Evolutionary conservation across 2,329 filamentous ascomycete species (phyloP).

Genomic region (Paecilomyces niveus): DNA sequence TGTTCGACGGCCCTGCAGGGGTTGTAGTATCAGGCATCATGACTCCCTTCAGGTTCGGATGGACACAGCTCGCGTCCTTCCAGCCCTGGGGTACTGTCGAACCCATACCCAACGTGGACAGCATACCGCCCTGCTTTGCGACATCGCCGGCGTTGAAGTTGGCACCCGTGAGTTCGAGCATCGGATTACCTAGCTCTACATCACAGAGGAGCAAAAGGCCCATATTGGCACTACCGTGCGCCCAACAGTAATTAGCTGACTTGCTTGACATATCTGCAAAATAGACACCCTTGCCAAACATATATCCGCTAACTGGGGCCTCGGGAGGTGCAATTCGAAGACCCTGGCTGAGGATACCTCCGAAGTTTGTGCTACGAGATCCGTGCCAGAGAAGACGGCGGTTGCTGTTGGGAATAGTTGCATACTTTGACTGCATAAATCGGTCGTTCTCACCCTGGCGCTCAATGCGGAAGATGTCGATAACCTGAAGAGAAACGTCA

Average conservation of each 20-base stretch:
- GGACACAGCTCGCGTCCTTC: constrained; percentile 66
- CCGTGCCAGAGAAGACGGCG: constrained; percentile 82
- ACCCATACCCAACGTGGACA: constrained; percentile 67
- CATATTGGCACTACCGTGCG: constrained; percentile 56
- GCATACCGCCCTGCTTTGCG: constrained; percentile 53
- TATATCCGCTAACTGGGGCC: constrained; percentile 72
- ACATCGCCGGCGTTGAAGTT: constrained; percentile 58
- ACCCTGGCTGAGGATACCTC: constrained; percentile 79
- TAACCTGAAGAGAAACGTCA: constrained; percentile 36
- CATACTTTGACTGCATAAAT: constrained; percentile 53
- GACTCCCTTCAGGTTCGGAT: constrained; percentile 59
- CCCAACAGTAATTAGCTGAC: constrained; percentile 68
- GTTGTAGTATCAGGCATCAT: constrained; percentile 46
- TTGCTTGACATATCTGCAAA: constrained; percentile 80
- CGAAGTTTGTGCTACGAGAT: constrained; percentile 74
- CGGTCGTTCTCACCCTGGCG: constrained; percentile 64
- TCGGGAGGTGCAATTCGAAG: constrained; percentile 77
- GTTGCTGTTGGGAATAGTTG: constrained; percentile 51
- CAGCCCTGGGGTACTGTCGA: constrained; percentile 57
- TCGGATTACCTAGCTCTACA: constrained; percentile 69
- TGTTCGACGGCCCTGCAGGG: background rate
- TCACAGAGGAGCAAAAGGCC: constrained; percentile 78
- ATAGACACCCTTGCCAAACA: constrained; percentile 89
- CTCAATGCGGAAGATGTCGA: constrained; percentile 77
- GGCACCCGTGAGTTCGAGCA: constrained; percentile 54